A percentile compares a stretch with the other conserved stretches of the same genome.
Conservation (phyloP, 345 rosid species). For the Bruguiera sexangula region DNA sequence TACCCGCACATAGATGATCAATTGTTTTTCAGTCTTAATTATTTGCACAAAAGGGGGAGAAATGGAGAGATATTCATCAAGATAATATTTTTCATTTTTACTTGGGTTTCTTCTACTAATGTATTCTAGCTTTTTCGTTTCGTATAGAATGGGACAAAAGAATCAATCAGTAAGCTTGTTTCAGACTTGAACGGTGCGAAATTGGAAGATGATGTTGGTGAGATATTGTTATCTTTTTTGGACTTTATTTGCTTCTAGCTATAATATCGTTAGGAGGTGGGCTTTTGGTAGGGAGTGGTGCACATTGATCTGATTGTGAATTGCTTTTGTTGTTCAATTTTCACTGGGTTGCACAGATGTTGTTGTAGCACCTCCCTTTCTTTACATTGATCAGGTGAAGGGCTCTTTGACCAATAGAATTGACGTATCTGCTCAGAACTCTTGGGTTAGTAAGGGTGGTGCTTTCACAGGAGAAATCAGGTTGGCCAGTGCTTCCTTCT, state of each 20-base stretch:
- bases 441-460: slow-evolving; percentile 95
- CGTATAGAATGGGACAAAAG: slow-evolving; percentile 83
- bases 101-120: neutral
- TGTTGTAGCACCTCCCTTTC: slow-evolving; percentile 94
- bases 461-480: slow-evolving; percentile 99
- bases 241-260: slow-evolving; percentile 3
- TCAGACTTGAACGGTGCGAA: slow-evolving; percentile 74
- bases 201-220: slow-evolving; percentile 89
- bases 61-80: no score
- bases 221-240: slow-evolving; percentile 20
- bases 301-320: neutral
- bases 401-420: slow-evolving; percentile 58
- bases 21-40: no score
- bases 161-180: slow-evolving; percentile 83
- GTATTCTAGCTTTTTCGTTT: slow-evolving; percentile 3
- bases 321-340: neutral
- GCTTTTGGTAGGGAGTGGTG: neutral
- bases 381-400: slow-evolving; percentile 82
- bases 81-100: no score
- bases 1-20: no score
- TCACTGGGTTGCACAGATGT: slow-evolving; percentile 54
- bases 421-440: slow-evolving; percentile 85
- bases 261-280: no score
- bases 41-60: no score
- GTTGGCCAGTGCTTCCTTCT: slow-evolving; percentile 25